Conservation (phyloP, 2,329 filamentous ascomycete species). For the Fusarium neocosmosporiellum region DNA sequence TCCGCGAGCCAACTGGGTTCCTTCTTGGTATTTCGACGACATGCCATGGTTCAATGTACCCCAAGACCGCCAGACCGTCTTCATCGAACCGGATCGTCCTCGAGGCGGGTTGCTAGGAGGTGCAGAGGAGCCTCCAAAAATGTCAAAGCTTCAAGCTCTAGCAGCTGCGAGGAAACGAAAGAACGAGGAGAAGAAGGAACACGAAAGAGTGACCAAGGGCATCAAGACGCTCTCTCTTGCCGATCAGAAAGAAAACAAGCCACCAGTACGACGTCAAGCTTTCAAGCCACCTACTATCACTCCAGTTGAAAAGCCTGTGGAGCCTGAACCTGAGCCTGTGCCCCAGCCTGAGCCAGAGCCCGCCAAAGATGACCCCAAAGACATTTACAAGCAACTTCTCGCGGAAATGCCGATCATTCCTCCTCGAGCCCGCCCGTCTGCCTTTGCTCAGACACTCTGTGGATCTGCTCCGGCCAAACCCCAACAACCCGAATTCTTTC, state of each 20-base stretch:
- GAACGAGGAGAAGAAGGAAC: constrained; percentile 69
- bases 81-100: constrained; percentile 67
- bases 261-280: constrained; percentile 39
- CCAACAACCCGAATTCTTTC: constrained; percentile 49
- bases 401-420: constrained; percentile 9
- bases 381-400: not conserved
- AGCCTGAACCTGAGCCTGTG: not conserved
- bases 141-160: constrained; percentile 91
- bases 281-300: not conserved
- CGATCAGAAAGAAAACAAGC: constrained; percentile 47
- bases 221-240: constrained; percentile 48
- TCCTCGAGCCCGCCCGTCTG: constrained; percentile 56
- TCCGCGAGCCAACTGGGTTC: constrained; percentile 39
- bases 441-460: constrained; percentile 67
- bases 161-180: constrained; percentile 90
- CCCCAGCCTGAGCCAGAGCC: not conserved
- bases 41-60: constrained; percentile 87
- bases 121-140: constrained; percentile 71
- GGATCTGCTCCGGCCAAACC: constrained; percentile 52
- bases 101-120: constrained; percentile 83
- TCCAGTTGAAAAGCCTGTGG: not conserved
- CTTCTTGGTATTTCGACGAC: constrained; percentile 78
- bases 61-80: constrained; percentile 70
- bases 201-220: constrained; percentile 41
- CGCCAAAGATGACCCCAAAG: not conserved